These are phyloP conservation scores for Agaricus subrufescens DNA, from an alignment of 768 basidiomycete species.

Conservation along the genomic window DNA sequence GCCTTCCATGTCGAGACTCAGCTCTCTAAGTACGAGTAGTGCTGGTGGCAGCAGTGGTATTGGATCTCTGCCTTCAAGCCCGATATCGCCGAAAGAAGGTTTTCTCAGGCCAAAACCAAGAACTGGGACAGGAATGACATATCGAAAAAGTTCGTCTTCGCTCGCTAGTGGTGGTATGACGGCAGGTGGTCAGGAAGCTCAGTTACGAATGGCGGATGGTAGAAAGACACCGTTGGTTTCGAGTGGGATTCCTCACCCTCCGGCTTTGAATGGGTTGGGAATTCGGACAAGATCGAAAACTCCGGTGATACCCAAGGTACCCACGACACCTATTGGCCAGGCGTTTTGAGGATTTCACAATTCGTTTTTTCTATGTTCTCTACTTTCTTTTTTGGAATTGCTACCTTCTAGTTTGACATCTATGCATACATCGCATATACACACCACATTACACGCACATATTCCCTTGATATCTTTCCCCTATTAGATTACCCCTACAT, in stretches of 20 bases:
- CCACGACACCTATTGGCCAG: slow-evolving; percentile 1
- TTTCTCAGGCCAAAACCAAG: slow-evolving; percentile 43
- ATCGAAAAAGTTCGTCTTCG: slow-evolving; percentile 35
- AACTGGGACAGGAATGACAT: slow-evolving; percentile 69
- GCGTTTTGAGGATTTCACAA: background rate
- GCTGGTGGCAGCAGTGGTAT: background rate
- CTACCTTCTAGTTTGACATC: too few relatives aligned
- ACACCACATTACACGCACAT: too few relatives aligned
- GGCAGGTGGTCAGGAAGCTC: slow-evolving; percentile 15
- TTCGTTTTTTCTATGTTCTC: background rate
- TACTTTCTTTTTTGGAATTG: too few relatives aligned
- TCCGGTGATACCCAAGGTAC: background rate
- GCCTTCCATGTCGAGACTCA: slow-evolving; percentile 2
- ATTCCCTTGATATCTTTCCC: too few relatives aligned
- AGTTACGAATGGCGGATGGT: slow-evolving; percentile 13
- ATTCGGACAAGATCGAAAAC: background rate
- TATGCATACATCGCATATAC: too few relatives aligned
- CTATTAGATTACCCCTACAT: too few relatives aligned
- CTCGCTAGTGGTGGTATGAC: background rate
- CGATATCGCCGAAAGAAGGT: background rate
- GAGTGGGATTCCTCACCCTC: background rate
- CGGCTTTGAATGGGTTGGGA: background rate
- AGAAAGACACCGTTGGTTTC: slow-evolving; percentile 4
- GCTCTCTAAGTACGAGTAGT: background rate
- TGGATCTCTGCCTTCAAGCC: slow-evolving; percentile 4